These are phyloP conservation scores for Ciborinia camelliae DNA, from an alignment of 2,329 filamentous ascomycete genomes.

Conservation along the genomic window DNA sequence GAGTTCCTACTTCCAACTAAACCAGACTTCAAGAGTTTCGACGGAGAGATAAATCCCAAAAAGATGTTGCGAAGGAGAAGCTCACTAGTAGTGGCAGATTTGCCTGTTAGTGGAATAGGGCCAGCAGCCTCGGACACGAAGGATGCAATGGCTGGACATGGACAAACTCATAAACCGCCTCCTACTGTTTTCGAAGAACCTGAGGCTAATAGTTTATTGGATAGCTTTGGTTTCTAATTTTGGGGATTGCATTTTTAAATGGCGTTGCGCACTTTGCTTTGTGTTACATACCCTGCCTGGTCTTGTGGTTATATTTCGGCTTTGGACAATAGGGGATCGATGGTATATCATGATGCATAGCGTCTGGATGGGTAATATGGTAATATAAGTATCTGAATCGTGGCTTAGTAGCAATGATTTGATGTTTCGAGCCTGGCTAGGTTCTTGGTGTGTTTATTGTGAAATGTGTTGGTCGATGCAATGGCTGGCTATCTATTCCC, in stretches of 20 bases:
- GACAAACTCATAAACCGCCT: slow-evolving; percentile 48
- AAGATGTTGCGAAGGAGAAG: slow-evolving; percentile 68
- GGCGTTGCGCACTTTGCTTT: neutral
- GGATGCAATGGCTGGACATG: slow-evolving; percentile 26
- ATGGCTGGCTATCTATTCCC: neutral
- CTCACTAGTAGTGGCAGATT: slow-evolving; percentile 76
- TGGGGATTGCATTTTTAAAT: neutral
- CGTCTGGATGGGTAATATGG: neutral
- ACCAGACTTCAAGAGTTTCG: slow-evolving; percentile 45
- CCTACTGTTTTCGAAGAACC: slow-evolving; percentile 87
- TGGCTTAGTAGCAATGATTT: neutral
- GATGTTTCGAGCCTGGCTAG: neutral
- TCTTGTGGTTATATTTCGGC: neutral
- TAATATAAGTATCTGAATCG: neutral
- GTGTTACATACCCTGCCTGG: neutral
- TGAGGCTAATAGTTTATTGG: slow-evolving; percentile 81
- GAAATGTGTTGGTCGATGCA: neutral
- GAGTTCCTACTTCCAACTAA: slow-evolving; percentile 62
- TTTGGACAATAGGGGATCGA: neutral
- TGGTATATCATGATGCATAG: slow-evolving; percentile 9
- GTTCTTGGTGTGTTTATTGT: neutral
- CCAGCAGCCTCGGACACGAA: slow-evolving; percentile 39
- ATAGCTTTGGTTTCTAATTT: slow-evolving; percentile 83
- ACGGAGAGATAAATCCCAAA: slow-evolving; percentile 39
- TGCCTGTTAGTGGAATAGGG: slow-evolving; percentile 46